Percentiles rank a stretch among this genome's conserved stretches.
These are phyloP conservation scores for Lunasporangiospora selenospora DNA, from an alignment of 192 early-diverging fungal genomes.

Conservation along the genomic window DNA sequence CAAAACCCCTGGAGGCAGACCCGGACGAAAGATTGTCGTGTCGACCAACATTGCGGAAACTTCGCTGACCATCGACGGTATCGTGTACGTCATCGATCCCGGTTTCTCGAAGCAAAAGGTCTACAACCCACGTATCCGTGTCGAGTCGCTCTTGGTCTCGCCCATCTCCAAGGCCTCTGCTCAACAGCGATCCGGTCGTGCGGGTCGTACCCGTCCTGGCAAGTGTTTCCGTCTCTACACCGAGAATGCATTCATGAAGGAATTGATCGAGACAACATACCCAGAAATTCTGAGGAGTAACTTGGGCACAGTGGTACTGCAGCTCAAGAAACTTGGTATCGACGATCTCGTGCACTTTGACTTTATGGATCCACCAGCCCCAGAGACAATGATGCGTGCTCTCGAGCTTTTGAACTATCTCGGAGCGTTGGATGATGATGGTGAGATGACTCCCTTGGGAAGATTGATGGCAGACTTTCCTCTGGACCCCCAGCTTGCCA, in stretches of 20 bases:
- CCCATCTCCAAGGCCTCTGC: slow-evolving; percentile 96
- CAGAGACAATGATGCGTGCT: slow-evolving; percentile 98
- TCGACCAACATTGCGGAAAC: slow-evolving; percentile 99
- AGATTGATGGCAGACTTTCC: slow-evolving; percentile 95
- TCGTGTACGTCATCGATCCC: slow-evolving; percentile 98
- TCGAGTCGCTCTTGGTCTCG: slow-evolving; percentile 93
- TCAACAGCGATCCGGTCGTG: slow-evolving; percentile 97
- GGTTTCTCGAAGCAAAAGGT: slow-evolving; percentile 99
- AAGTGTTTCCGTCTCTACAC: slow-evolving; percentile 99
- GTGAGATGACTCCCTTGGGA: slow-evolving; percentile 87
- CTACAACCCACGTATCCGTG: slow-evolving; percentile 96
- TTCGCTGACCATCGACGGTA: slow-evolving; percentile 97
- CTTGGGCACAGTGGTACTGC: slow-evolving; percentile 94
- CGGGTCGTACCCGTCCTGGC: slow-evolving; percentile 96
- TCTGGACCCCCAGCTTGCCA: slow-evolving; percentile 94
- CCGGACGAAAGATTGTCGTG: slow-evolving; percentile 96
- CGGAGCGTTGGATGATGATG: slow-evolving; percentile 94
- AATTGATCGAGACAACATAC: slow-evolving; percentile 97
- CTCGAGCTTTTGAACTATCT: slow-evolving; percentile 96
- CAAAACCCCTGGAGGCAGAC: slow-evolving; percentile 74
- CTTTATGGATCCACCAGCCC: slow-evolving; percentile 99
- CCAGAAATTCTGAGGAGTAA: slow-evolving; percentile 99
- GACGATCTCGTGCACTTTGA: slow-evolving; percentile 99
- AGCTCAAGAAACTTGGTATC: slow-evolving; percentile 97
- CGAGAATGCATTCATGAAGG: slow-evolving; percentile 93